Conservation (phyloP, 1,139 yeast genomes). For the Candida labiduridarum region DNA sequence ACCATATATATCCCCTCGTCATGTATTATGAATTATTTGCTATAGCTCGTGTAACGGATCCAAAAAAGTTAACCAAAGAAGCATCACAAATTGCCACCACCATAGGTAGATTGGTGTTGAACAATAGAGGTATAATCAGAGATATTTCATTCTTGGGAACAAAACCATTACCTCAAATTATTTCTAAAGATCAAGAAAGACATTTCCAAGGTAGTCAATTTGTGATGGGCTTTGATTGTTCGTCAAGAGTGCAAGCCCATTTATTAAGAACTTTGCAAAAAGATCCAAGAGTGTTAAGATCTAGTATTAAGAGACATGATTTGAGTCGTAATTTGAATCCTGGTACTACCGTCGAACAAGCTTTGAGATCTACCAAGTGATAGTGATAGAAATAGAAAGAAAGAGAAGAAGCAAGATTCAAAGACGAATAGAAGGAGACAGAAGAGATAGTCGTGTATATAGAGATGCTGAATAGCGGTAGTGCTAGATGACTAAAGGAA, state of each 20-base stretch:
- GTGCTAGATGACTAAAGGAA: too few relatives aligned
- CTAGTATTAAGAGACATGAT: slow-evolving; percentile 71
- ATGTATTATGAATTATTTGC: slow-evolving; percentile 94
- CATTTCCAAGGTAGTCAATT: slow-evolving; percentile 92
- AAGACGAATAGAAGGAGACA: too few relatives aligned
- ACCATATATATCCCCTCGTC: slow-evolving; percentile 4
- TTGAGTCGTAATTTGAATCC: slow-evolving; percentile 55
- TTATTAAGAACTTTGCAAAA: slow-evolving; percentile 75
- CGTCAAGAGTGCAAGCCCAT: slow-evolving; percentile 84
- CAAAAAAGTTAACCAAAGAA: slow-evolving; percentile 56
- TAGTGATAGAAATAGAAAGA: neutral
- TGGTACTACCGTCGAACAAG: slow-evolving; percentile 50
- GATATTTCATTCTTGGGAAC: slow-evolving; percentile 80
- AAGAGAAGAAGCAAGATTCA: too few relatives aligned
- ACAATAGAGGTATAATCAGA: slow-evolving; percentile 91
- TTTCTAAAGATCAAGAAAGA: slow-evolving; percentile 83
- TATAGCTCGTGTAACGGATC: slow-evolving; percentile 76
- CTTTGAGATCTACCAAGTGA: slow-evolving; percentile 15
- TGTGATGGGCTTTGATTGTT: slow-evolving; percentile 81
- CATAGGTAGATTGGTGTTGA: slow-evolving; percentile 78
- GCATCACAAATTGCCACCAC: slow-evolving; percentile 77
- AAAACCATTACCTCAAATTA: slow-evolving; percentile 74
- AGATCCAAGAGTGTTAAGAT: slow-evolving; percentile 89
- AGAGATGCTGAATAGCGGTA: too few relatives aligned
- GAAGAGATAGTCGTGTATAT: neutral